Evolutionary conservation across 1,139 yeast genomes (phyloP).

Genomic region (Yamadazyma atmosphaerica): DNA sequence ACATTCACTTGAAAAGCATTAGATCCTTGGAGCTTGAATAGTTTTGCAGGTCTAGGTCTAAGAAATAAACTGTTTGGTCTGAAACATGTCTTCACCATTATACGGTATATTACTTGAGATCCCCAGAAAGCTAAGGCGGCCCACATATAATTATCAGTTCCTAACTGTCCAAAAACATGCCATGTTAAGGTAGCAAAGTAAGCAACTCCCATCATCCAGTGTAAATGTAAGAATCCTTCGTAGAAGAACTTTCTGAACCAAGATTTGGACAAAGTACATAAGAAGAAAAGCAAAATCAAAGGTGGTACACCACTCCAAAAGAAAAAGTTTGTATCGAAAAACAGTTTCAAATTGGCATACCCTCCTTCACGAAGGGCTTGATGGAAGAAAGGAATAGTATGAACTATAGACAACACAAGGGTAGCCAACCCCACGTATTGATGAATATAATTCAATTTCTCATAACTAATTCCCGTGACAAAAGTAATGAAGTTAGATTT

Average conservation of each 20-base stretch:
- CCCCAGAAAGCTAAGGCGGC: slow-evolving; percentile 60
- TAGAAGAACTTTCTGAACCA: slow-evolving; percentile 45
- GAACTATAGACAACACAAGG: slow-evolving; percentile 51
- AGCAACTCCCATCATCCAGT: slow-evolving; percentile 60
- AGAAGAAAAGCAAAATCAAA: slow-evolving; percentile 42
- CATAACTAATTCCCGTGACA: slow-evolving; percentile 58
- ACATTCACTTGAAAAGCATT: slow-evolving; percentile 44
- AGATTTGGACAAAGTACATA: slow-evolving; percentile 50
- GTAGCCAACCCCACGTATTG: slow-evolving; percentile 50
- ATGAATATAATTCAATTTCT: slow-evolving; percentile 53
- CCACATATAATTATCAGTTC: slow-evolving; percentile 50
- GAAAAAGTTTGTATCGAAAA: slow-evolving; percentile 19
- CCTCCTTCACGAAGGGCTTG: slow-evolving; percentile 58
- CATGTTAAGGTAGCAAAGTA: slow-evolving; percentile 53
- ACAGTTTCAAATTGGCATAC: slow-evolving; percentile 15
- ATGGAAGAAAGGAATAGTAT: slow-evolving; percentile 52
- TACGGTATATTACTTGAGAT: slow-evolving; percentile 52
- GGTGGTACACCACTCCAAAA: slow-evolving; percentile 43
- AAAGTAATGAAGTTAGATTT: slow-evolving; percentile 51
- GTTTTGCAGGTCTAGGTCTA: slow-evolving; percentile 45
- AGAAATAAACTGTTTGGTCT: slow-evolving; percentile 44
- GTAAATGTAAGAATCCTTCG: slow-evolving; percentile 55
- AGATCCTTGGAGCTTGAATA: slow-evolving; percentile 29
- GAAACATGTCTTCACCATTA: slow-evolving; percentile 51
- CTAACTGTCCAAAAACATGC: slow-evolving; percentile 45